A percentile compares a stretch with the other conserved stretches of the same genome.
These are phyloP conservation scores for Meripilus lineatus DNA, from an alignment of 1,284 basidiomycete genomes.

Conservation along the genomic window DNA sequence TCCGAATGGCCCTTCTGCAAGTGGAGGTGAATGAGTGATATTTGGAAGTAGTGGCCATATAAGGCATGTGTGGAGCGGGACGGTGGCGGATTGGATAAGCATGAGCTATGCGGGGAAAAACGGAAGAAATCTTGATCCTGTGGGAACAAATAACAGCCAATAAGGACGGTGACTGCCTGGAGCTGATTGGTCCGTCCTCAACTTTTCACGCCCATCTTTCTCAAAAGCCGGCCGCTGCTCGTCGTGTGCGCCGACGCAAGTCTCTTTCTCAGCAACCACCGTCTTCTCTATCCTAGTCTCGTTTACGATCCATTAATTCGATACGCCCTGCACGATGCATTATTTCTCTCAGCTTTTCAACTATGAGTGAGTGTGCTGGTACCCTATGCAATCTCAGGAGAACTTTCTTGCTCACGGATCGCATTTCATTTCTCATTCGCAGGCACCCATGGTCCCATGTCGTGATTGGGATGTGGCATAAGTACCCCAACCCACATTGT, in stretches of 20 bases:
- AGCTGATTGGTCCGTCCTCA: constrained; percentile 4
- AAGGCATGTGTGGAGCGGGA: too few species aligned
- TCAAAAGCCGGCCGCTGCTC: constrained; percentile 5
- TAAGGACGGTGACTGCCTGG: too few species aligned
- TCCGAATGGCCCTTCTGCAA: too few species aligned
- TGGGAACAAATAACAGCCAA: too few species aligned
- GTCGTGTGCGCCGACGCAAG: constrained; percentile 14
- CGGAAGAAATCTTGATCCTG: too few species aligned
- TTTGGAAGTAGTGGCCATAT: too few species aligned
- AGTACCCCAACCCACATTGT: constrained; percentile 93
- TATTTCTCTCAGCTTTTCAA: constrained; percentile 72
- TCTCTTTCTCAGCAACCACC: constrained; percentile 9
- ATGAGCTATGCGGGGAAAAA: too few species aligned
- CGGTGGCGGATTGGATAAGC: too few species aligned
- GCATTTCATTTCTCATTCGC: constrained; percentile 8
- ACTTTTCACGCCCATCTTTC: too few species aligned
- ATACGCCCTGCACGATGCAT: constrained; percentile 44
- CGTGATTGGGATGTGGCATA: constrained; percentile 87
- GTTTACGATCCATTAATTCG: constrained; percentile 9
- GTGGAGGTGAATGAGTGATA: too few species aligned
- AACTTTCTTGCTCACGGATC: constrained; percentile 16
- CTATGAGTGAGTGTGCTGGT: constrained; percentile 53
- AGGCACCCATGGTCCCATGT: constrained; percentile 87
- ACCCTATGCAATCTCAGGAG: constrained; percentile 5
- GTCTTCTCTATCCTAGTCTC: constrained; percentile 10